Conservation (phyloP, 2,329 filamentous ascomycete genomes). For the Fusarium haematococcum region DNA sequence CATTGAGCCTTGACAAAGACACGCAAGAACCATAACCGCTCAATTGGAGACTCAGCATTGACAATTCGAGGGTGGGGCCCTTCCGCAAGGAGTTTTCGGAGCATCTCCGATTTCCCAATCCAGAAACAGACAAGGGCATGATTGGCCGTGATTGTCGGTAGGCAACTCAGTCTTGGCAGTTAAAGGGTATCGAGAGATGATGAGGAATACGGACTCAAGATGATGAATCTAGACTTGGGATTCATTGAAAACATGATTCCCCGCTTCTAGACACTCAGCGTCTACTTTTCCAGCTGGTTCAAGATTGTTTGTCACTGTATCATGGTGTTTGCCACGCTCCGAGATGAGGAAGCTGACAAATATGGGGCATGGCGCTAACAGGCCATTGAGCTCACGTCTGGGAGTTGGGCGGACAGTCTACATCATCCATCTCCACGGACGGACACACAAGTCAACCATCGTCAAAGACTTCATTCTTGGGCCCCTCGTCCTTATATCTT, state of each 20-base stretch:
- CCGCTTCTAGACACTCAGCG: neutral
- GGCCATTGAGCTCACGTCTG: neutral
- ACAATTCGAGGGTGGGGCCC: neutral
- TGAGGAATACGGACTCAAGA: neutral
- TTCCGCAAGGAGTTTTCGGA: slow-evolving; percentile 42
- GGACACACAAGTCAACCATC: neutral
- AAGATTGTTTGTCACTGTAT: neutral
- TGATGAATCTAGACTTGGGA: neutral
- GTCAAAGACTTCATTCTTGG: neutral
- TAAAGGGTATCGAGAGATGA: neutral
- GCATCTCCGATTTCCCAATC: slow-evolving; percentile 38
- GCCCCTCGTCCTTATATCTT: neutral
- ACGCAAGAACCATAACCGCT: neutral
- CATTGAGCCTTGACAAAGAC: neutral
- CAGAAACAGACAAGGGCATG: slow-evolving; percentile 5
- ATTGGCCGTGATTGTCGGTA: slow-evolving; percentile 26
- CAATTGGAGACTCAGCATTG: neutral
- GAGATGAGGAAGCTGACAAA: neutral
- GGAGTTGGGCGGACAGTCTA: neutral
- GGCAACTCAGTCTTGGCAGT: neutral
- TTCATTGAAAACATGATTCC: no score
- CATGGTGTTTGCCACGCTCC: neutral
- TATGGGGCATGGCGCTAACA: neutral
- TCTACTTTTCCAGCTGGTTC: neutral
- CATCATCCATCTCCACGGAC: neutral